Evolutionary conservation across 2,329 filamentous ascomycete genomes (phyloP).

Genomic region (Apiospora saccharicola): DNA sequence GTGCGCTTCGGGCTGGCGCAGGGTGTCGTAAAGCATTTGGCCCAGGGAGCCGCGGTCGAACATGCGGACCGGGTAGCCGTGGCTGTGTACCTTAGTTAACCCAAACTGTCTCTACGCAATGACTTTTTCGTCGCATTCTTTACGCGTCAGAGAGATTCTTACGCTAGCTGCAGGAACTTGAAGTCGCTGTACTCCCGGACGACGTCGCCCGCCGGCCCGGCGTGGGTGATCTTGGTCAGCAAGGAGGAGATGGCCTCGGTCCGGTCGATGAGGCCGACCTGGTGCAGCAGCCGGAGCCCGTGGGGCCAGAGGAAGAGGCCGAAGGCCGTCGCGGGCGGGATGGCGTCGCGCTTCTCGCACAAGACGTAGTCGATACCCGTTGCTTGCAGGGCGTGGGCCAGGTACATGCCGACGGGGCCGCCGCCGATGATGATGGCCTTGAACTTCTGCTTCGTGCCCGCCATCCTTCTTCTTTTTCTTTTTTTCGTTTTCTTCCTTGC

Average conservation of each 20-base stretch:
- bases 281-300: constrained; percentile 19
- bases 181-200: constrained; percentile 7
- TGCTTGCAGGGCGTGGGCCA: constrained; percentile 16
- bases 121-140: not conserved
- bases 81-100: not conserved
- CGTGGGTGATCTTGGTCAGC: constrained; percentile 9
- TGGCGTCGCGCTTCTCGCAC: constrained; percentile 16
- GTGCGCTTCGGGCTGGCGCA: constrained; percentile 2
- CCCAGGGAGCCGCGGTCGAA: constrained; percentile 10
- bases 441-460: not conserved
- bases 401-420: constrained; percentile 22
- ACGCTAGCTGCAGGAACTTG: not conserved
- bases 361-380: constrained; percentile 24
- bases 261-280: constrained; percentile 22
- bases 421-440: constrained; percentile 22
- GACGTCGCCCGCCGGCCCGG: not conserved
- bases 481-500: not conserved
- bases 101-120: not conserved
- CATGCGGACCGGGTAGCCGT: constrained; percentile 18
- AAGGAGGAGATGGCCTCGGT: not conserved
- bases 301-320: constrained; percentile 23
- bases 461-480: not conserved
- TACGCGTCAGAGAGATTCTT: not conserved
- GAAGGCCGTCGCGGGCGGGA: not conserved
- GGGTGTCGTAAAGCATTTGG: constrained; percentile 1